These are phyloP conservation scores for Solanum gracilifrons DNA, from an alignment of 257 asterid species.

Conservation along the genomic window DNA sequence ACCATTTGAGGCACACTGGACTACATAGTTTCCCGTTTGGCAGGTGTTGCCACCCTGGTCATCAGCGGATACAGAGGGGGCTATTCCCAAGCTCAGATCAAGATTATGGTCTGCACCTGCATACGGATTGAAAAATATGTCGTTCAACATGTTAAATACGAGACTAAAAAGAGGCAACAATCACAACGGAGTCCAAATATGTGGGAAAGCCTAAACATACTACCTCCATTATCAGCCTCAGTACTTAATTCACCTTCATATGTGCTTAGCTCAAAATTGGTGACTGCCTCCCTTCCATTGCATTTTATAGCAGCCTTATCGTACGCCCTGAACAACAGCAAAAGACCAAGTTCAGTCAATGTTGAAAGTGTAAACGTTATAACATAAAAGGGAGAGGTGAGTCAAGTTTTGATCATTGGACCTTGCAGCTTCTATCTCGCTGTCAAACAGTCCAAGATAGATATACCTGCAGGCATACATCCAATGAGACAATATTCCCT, in stretches of 20 bases:
- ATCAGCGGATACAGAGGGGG: constrained; percentile 33
- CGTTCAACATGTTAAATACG: neutral
- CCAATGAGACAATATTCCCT: neutral
- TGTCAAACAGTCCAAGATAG: too few species aligned
- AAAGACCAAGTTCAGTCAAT: neutral
- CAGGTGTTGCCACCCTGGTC: constrained; percentile 20
- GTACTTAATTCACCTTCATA: constrained; percentile 48
- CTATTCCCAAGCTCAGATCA: constrained; percentile 64
- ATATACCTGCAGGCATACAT: neutral
- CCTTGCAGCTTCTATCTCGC: too few species aligned
- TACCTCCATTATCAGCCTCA: constrained; percentile 47
- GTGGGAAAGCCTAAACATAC: neutral
- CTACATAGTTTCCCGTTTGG: constrained; percentile 13
- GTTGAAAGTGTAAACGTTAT: neutral
- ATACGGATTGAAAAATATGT: neutral
- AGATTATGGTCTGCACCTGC: constrained; percentile 35
- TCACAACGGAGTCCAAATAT: neutral
- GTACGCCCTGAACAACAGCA: constrained; percentile 56
- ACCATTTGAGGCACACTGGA: constrained; percentile 26
- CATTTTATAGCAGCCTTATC: constrained; percentile 89
- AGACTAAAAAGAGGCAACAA: neutral
- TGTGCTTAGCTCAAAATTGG: constrained; percentile 66
- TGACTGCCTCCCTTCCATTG: constrained; percentile 87
- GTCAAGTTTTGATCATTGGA: neutral
- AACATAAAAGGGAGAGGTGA: neutral